Evolutionary conservation across 805 yeast genomes (phyloP), one percentile per base, ranked within the genome.

Genomic region (Yamadazyma scolyti): DNA sequence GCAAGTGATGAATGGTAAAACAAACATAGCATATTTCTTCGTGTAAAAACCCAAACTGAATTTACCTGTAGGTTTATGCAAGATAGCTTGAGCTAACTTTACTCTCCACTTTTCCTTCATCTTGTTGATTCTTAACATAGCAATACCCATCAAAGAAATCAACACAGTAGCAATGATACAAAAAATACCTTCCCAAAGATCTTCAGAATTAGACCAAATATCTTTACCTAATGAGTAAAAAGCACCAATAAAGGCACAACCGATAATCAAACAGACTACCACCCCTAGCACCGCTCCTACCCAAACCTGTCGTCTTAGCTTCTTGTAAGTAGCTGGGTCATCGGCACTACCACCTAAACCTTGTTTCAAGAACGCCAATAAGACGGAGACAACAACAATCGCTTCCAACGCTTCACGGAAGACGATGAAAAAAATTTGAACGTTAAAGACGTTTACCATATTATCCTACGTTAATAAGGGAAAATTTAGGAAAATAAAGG

Each of bases 71-170:
- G 84, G 85, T 15, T 62, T 51, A 43, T 77, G 79, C 31, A 87
- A 63, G 38, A 89, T 65, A 7, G 96, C 90, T 52, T 66, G 73
- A 17, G 97, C 96, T 54, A 90, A 84, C 67, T 90, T 90, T 45
- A 88, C 72, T 69, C 96, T 79, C 98, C 98, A 90, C 67, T 90
- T 90, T 46, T 78, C 90, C 65, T 87, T 88, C 95, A 89, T 86
- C 70, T 89, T 88, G 70, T 89, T 89, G 59, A 90, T 73, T 63
- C 97, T 78, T 53, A 90, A 74, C 96, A 90, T 85, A 36, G 97
- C 95, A 51, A 90, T 74, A 58, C 98, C 97, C 97, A 90, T 89
- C 48, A 82, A 48, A 9, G 96, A 76, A 53, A 90, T 90, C 77
- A 90, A 76, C 27, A 85, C 65, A 0, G 95, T 77, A 2, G 97